phyloP scores from a whole-genome alignment of 2,329 filamentous ascomycete species.

The Curvularia sp. region DNA sequence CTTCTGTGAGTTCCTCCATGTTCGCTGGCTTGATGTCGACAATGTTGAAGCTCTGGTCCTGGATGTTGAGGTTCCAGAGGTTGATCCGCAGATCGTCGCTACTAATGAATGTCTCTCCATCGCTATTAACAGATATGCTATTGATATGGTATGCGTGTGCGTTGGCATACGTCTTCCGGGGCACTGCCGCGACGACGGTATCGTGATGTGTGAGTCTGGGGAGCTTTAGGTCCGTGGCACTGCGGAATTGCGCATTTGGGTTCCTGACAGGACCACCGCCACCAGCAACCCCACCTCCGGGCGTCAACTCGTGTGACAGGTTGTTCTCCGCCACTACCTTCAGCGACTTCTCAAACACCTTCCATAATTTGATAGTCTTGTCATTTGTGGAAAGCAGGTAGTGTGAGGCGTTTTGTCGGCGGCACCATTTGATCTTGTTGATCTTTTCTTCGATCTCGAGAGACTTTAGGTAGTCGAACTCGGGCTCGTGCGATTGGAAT shows the following conservation, averaged over 20 bases:
- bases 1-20: constrained; percentile 99
- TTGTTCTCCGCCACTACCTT: constrained; percentile 99
- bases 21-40: constrained; percentile 99
- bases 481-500: constrained; percentile 98
- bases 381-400: constrained; percentile 98
- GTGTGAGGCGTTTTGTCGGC: constrained; percentile 96
- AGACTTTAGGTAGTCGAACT: constrained; percentile 99
- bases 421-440: constrained; percentile 99
- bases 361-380: constrained; percentile 99
- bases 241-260: constrained; percentile 77
- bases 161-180: constrained; percentile 95
- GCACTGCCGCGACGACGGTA: constrained; percentile 95
- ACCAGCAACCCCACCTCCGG: constrained; percentile 70
- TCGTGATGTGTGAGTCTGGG: constrained; percentile 97
- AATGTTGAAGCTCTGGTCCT: constrained; percentile 99
- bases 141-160: constrained; percentile 99
- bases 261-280: constrained; percentile 81
- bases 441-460: constrained; percentile 99
- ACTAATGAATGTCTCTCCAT: constrained; percentile 98
- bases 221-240: constrained; percentile 83
- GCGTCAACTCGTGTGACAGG: constrained; percentile 90
- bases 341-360: constrained; percentile 98
- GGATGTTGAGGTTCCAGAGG: constrained; percentile 98
- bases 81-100: constrained; percentile 98
- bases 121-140: constrained; percentile 99